Conservation (phyloP, 768 basidiomycete genomes). For the Obba rivulosa region DNA sequence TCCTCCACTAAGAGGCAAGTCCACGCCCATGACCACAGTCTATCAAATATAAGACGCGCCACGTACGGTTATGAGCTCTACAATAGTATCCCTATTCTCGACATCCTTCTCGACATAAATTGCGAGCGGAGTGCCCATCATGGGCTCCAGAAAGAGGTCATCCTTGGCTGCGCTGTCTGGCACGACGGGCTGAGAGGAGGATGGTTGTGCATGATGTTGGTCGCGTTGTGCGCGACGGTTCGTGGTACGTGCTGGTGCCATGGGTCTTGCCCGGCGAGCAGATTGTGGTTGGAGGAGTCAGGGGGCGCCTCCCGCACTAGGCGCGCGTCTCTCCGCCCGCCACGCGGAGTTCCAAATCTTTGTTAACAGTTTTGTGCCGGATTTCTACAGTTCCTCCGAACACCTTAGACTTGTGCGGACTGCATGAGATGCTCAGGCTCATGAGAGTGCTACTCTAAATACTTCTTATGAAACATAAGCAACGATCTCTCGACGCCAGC, state of each 20-base stretch:
- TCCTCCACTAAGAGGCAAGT: constrained; percentile 6
- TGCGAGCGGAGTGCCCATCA: constrained; percentile 69
- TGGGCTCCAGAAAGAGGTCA: constrained; percentile 74
- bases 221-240: constrained; percentile 44
- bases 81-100: constrained; percentile 57
- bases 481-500: no score
- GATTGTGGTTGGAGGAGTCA: constrained; percentile 14
- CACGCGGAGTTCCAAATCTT: constrained; percentile 12
- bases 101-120: constrained; percentile 83
- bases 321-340: constrained; percentile 4
- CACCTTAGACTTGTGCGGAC: no score
- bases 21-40: background rate
- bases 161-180: constrained; percentile 25
- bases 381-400: no score
- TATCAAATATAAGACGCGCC: constrained; percentile 1
- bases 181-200: constrained; percentile 11
- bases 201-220: constrained; percentile 26
- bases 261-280: constrained; percentile 48
- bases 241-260: constrained; percentile 72
- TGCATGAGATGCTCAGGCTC: no score
- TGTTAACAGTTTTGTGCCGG: background rate
- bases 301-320: constrained; percentile 8
- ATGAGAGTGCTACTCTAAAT: no score
- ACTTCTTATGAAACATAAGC: no score
- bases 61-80: constrained; percentile 64